Conservation (phyloP, 1,284 basidiomycete species). For the Apiotrichum siamense region DNA sequence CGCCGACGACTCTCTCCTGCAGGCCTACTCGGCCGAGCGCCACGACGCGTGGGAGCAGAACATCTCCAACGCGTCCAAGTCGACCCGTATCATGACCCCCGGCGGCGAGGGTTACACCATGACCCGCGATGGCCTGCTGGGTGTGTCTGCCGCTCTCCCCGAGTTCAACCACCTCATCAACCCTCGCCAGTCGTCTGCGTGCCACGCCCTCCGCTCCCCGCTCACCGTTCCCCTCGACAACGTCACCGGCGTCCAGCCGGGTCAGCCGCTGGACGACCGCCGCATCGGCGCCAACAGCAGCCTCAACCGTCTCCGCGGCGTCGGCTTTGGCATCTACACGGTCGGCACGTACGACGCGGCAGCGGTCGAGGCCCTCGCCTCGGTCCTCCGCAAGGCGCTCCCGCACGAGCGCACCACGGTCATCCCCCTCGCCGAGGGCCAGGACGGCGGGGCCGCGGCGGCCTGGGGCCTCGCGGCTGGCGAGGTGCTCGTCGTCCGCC, state of each 20-base stretch:
- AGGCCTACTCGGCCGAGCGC: conserved; percentile 15
- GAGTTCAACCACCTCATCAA: conserved; percentile 20
- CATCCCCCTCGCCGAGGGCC: conserved; percentile 4
- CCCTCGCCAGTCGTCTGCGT: conserved; percentile 17
- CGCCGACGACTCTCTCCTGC: conserved; percentile 9
- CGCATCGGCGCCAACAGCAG: not conserved
- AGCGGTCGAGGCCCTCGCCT: not conserved
- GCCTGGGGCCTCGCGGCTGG: conserved; percentile 4
- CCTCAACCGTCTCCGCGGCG: conserved; percentile 10
- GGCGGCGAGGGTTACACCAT: conserved; percentile 14
- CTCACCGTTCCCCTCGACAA: conserved; percentile 3
- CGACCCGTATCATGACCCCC: conserved; percentile 19
- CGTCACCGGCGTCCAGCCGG: conserved; percentile 3
- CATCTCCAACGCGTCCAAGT: conserved; percentile 15
- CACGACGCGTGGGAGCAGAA: conserved; percentile 20
- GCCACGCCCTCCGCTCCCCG: conserved; percentile 14
- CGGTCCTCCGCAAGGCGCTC: conserved; percentile 3
- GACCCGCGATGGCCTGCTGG: conserved; percentile 16
- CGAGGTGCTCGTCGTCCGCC: conserved; percentile 15
- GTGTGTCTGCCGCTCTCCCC: conserved; percentile 12
- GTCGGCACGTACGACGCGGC: conserved; percentile 1
- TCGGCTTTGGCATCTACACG: conserved; percentile 13
- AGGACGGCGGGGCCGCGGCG: conserved; percentile 6
- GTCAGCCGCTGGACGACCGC: conserved; percentile 17
- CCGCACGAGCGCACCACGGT: conserved; percentile 8